These are phyloP conservation scores for Groenewaldozyma auringiensis DNA, from an alignment of 1,139 yeast species.

Conservation along the genomic window DNA sequence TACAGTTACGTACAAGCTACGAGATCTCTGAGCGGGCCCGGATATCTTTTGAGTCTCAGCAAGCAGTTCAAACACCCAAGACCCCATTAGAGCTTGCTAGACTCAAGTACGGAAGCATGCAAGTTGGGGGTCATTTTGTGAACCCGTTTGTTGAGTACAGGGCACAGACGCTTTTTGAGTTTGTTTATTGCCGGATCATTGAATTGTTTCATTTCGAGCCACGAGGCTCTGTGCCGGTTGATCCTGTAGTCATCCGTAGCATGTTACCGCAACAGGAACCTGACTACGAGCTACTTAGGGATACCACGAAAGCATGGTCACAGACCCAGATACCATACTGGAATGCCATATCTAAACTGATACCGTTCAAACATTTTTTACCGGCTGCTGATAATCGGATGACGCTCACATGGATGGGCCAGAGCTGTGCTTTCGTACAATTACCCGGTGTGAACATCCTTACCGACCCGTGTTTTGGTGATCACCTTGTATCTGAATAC, in stretches of 20 bases:
- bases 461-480: conserved; percentile 78
- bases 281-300: conserved; percentile 40
- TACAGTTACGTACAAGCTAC: conserved; percentile 47
- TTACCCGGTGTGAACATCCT: conserved; percentile 64
- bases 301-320: conserved; percentile 16
- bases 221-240: conserved; percentile 59
- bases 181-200: conserved; percentile 57
- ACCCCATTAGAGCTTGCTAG: conserved; percentile 17
- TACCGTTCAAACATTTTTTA: conserved; percentile 10
- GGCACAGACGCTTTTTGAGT: conserved; percentile 83
- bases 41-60: conserved; percentile 11
- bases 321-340: background rate
- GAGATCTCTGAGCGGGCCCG: conserved; percentile 49
- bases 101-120: conserved; percentile 35
- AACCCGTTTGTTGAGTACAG: conserved; percentile 91
- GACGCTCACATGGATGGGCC: conserved; percentile 87
- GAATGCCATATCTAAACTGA: background rate
- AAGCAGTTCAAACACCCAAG: conserved; percentile 18
- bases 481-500: conserved; percentile 52
- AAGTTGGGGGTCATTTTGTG: conserved; percentile 71
- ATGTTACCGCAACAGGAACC: conserved; percentile 56
- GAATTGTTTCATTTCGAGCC: conserved; percentile 62
- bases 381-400: conserved; percentile 40
- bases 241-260: conserved; percentile 35
- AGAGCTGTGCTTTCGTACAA: conserved; percentile 73